These are phyloP conservation scores for Ascoidea rubescens DNA, from an alignment of 805 yeast species.

Conservation along the genomic window DNA sequence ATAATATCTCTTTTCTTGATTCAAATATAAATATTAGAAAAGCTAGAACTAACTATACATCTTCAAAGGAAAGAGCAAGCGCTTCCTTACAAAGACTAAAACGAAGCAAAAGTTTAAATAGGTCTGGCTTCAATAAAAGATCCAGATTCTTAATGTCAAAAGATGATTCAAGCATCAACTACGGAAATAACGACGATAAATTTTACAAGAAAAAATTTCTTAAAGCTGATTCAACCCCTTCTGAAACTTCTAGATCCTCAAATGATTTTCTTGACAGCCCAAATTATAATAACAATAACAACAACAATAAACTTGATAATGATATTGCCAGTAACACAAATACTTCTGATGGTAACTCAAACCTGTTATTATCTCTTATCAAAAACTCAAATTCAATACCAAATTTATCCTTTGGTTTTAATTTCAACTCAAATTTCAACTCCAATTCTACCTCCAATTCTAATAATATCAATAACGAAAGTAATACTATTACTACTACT, in stretches of 20 bases:
- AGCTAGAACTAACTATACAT: background rate
- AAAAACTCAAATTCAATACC: background rate
- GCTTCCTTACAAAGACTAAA: background rate
- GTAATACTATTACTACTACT: background rate
- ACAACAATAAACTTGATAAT: background rate
- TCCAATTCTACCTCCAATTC: background rate
- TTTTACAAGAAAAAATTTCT: too few relatives aligned
- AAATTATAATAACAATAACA: too few relatives aligned
- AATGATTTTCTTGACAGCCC: too few relatives aligned
- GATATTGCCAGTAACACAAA: background rate
- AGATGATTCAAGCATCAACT: background rate
- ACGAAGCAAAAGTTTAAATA: background rate
- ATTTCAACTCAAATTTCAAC: slow-evolving; percentile 12
- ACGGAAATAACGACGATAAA: background rate
- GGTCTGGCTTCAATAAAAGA: background rate
- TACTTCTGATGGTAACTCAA: too few relatives aligned
- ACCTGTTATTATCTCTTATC: background rate
- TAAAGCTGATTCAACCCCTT: too few relatives aligned
- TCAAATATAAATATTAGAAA: background rate
- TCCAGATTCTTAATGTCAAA: background rate
- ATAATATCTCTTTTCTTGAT: too few relatives aligned
- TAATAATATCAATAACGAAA: slow-evolving; percentile 1
- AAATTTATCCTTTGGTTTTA: slow-evolving; percentile 16
- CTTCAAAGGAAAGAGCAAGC: background rate
- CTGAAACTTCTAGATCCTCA: too few relatives aligned